A percentile compares a stretch with the other conserved stretches of the same genome.
Evolutionary conservation across 2,329 filamentous ascomycete species (phyloP).

Genomic region (Pyricularia sp.): DNA sequence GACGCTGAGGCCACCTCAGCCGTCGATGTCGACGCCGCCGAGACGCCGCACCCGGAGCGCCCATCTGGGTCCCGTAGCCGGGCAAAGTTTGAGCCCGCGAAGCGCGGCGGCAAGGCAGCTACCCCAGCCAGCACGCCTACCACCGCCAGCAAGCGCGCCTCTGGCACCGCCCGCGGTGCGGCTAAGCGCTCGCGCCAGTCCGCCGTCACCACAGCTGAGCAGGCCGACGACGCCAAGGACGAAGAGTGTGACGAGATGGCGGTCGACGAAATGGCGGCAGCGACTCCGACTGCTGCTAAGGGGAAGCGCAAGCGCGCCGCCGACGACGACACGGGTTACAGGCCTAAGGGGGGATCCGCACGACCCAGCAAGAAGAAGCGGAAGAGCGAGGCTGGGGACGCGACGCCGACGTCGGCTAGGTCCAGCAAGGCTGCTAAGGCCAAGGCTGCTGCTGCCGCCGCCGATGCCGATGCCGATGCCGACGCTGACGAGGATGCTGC

Average conservation of each 20-base stretch:
- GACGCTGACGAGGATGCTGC: constrained; percentile 1
- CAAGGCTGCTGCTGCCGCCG: constrained; percentile 11
- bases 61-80: constrained; percentile 16
- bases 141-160: constrained; percentile 26
- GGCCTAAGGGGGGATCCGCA: constrained; percentile 46
- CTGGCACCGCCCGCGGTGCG: constrained; percentile 18
- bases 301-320: constrained; percentile 42
- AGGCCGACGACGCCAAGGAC: constrained; percentile 1
- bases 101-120: constrained; percentile 8
- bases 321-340: constrained; percentile 50
- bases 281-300: constrained; percentile 15
- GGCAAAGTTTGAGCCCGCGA: not conserved
- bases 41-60: constrained; percentile 21
- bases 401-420: constrained; percentile 18
- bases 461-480: constrained; percentile 17
- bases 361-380: constrained; percentile 49
- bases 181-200: constrained; percentile 8
- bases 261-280: constrained; percentile 10
- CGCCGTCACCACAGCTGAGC: constrained; percentile 15
- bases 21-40: constrained; percentile 19
- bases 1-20: constrained; percentile 48
- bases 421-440: constrained; percentile 21
- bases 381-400: constrained; percentile 35
- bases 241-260: constrained; percentile 12
- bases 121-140: constrained; percentile 11